Conservation (phyloP, 495 filamentous ascomycete species). For the Margaritispora aquatica region DNA sequence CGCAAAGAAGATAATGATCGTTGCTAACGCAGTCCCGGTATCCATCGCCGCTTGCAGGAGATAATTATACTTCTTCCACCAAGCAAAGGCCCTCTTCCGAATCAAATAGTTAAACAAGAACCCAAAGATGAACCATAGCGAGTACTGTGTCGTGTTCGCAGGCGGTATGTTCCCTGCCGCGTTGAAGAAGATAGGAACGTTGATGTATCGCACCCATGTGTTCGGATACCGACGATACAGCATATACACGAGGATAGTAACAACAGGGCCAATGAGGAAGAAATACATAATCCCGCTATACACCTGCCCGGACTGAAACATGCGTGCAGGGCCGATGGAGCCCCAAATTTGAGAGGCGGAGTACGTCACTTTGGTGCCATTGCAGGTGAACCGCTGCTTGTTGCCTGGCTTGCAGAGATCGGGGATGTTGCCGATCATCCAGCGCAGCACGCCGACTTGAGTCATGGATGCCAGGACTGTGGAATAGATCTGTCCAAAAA, state of each 20-base stretch:
- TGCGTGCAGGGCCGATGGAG: constrained; percentile 55
- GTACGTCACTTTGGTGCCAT: constrained; percentile 54
- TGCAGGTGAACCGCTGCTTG: constrained; percentile 49
- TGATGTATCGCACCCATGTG: constrained; percentile 34
- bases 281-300: constrained; percentile 58
- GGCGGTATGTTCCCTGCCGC: constrained; percentile 58
- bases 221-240: constrained; percentile 38
- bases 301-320: constrained; percentile 58
- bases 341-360: constrained; percentile 56
- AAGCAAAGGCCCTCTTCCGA: constrained; percentile 47
- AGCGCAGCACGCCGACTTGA: constrained; percentile 59
- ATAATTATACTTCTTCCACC: constrained; percentile 68
- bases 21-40: constrained; percentile 34
- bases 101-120: constrained; percentile 58
- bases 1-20: constrained; percentile 42
- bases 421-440: constrained; percentile 53
- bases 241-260: constrained; percentile 41
- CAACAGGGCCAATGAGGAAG: constrained; percentile 52
- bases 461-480: constrained; percentile 46
- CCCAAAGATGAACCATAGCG: constrained; percentile 46
- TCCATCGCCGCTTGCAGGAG: constrained; percentile 56
- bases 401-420: constrained; percentile 52
- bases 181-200: constrained; percentile 61
- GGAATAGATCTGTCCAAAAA: constrained; percentile 49
- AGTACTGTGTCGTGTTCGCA: constrained; percentile 59